Conservation (phyloP, 306 rosid genomes). For the Phaseolus lunatus region DNA sequence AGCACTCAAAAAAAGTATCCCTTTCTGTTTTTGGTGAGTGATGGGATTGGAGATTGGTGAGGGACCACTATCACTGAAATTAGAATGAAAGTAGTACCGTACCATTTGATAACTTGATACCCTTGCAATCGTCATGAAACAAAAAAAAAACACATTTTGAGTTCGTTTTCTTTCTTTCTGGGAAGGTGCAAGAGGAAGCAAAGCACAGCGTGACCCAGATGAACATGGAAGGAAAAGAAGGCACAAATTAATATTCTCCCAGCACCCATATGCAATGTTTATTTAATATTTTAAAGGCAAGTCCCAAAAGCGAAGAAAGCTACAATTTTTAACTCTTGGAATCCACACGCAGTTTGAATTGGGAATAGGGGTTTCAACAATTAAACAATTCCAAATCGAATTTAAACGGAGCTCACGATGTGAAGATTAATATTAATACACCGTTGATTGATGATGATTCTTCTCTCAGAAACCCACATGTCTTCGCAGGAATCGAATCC, state of each 20-base stretch:
- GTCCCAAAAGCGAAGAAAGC: constrained; percentile 36
- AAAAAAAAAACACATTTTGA: constrained; percentile 6
- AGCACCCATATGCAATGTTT: constrained; percentile 38
- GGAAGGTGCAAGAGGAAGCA: constrained; percentile 31
- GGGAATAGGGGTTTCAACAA: constrained; percentile 42
- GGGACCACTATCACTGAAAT: constrained; percentile 36
- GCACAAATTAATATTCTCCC: constrained; percentile 29
- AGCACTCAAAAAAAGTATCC: constrained; percentile 33
- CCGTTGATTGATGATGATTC: constrained; percentile 33
- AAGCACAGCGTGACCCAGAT: constrained; percentile 32
- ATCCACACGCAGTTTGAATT: constrained; percentile 36
- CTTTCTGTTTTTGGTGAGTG: constrained; percentile 35
- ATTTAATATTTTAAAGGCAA: constrained; percentile 25
- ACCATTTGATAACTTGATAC: constrained; percentile 18
- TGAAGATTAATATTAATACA: constrained; percentile 26
- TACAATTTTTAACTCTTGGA: constrained; percentile 20
- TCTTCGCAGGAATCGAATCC: constrained; percentile 47
- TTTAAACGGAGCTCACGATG: constrained; percentile 38
- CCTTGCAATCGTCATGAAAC: constrained; percentile 31
- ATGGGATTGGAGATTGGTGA: constrained; percentile 35
- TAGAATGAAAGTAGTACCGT: constrained; percentile 18
- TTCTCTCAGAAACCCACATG: constrained; percentile 36
- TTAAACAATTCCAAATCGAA: constrained; percentile 42
- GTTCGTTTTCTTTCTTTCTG: constrained; percentile 12
- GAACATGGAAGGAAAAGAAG: constrained; percentile 2